Evolutionary conservation across 176 grass and related monocot species (phyloP).

Genomic region (Phyllostachys edulis): DNA sequence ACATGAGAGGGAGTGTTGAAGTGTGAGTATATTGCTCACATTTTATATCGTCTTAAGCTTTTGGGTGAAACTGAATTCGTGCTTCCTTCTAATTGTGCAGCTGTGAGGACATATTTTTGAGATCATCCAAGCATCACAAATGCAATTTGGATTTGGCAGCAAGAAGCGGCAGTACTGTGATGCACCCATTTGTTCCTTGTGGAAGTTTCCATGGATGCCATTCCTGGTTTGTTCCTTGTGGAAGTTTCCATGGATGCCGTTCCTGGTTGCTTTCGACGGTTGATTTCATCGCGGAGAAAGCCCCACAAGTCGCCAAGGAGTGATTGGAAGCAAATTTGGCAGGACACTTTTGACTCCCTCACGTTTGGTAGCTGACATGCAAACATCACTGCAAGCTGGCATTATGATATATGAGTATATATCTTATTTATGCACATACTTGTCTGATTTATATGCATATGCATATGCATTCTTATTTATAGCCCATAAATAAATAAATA

Average conservation of each 20-base stretch:
- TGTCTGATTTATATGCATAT: background rate
- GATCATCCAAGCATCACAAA: background rate
- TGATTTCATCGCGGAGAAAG: background rate
- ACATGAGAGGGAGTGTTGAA: too few relatives aligned
- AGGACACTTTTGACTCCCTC: constrained; percentile 21
- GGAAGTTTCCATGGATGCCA: background rate
- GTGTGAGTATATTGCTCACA: too few relatives aligned
- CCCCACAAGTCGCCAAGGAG: background rate
- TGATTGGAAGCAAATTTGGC: constrained; percentile 33
- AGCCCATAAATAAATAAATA: background rate
- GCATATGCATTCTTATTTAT: background rate
- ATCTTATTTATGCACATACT: background rate
- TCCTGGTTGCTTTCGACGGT: constrained; percentile 30
- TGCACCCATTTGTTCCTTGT: background rate
- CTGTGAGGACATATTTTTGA: background rate
- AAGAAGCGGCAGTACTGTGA: background rate
- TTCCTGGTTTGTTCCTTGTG: background rate
- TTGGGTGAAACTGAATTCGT: too few relatives aligned
- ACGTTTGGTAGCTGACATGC: constrained; percentile 35
- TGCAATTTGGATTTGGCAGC: constrained; percentile 5
- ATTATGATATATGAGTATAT: background rate
- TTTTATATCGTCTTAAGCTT: too few relatives aligned
- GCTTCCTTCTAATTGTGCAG: too few relatives aligned
- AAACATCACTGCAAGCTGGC: constrained; percentile 40
- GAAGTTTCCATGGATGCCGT: background rate